phyloP scores from a whole-genome alignment of 1,284 basidiomycete species.

The Puccinia coronata region DNA sequence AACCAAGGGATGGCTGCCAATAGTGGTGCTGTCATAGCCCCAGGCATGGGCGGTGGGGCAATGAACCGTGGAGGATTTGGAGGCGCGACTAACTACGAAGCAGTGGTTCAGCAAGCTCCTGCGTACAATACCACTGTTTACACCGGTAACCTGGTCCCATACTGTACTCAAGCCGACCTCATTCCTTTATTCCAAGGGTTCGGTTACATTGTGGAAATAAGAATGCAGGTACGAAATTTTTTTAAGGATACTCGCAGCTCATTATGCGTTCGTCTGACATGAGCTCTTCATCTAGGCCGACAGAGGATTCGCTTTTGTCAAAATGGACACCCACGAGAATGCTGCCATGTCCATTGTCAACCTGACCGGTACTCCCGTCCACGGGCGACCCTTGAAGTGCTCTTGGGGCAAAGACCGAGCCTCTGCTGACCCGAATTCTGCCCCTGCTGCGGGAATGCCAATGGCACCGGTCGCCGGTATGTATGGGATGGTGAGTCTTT shows the following conservation, averaged over 20 bases:
- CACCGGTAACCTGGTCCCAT: slow-evolving; percentile 95
- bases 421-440: slow-evolving; percentile 43
- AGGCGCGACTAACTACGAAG: slow-evolving; percentile 80
- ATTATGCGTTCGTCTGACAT: background rate
- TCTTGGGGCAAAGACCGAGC: slow-evolving; percentile 88
- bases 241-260: background rate
- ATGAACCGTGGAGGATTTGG: slow-evolving; percentile 59
- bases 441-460: slow-evolving; percentile 34
- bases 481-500: slow-evolving; percentile 45
- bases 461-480: slow-evolving; percentile 48
- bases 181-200: slow-evolving; percentile 95
- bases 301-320: slow-evolving; percentile 96
- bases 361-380: slow-evolving; percentile 89
- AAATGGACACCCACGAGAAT: slow-evolving; percentile 94
- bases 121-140: slow-evolving; percentile 94
- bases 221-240: slow-evolving; percentile 75
- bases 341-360: slow-evolving; percentile 96
- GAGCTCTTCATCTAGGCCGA: slow-evolving; percentile 65
- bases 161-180: slow-evolving; percentile 90
- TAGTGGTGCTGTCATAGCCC: slow-evolving; percentile 63
- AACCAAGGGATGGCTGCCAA: slow-evolving; percentile 66
- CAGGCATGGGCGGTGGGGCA: slow-evolving; percentile 36
- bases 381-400: slow-evolving; percentile 92
- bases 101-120: slow-evolving; percentile 83
- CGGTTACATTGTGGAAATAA: slow-evolving; percentile 94